Base-by-base conservation (phyloP, 352 stramenopile species). In the Phytophthora chlamydospora region DNA sequence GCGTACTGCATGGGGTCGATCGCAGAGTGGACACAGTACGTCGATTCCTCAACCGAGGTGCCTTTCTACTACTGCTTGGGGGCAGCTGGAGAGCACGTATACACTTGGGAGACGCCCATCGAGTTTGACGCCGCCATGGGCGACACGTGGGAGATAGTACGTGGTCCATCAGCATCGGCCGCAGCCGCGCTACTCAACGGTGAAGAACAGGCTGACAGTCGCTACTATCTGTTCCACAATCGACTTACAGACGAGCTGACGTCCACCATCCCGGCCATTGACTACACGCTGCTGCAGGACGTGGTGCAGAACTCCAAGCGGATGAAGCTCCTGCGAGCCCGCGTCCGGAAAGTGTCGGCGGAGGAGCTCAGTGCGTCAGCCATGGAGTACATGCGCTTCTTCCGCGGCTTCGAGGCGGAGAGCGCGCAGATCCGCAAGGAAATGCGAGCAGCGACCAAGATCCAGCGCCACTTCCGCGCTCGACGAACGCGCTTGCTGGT, bases 331-430 rank as follows among this genome's bases (percentile, higher is more conserved):
- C 62, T 94, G 19, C 83, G 83, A 6, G 73, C 77, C 17, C 73
- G 75, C 0, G 70, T 91, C n/a, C 72, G 70, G 29, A 87, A 80
- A 39, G 62, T 89, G 6, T 81, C 80, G 11, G 36, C 58, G 0
- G 53, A 64, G 3, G 73, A 80, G 16, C 38, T 73, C 29, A 73
- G 61, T 16, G 81, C 76, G 0, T 89, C 83, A 0, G 71, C 71
- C 0, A 86, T 88, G 64, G 82, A 92, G 45, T 94, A 94, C 65
- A 73, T 90, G 64, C 76, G 78, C 14, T 94, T 91, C 41, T 85
- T 85, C 35, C 70, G 65, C 12, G 61, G 75, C 2, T 94, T 94
- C 40, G 80, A 88, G 49, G 68, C 71, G 0, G 85, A 92, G 50
- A 88, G 73, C 17, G 69, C 74, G 5, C 70, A 89, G 50, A 68